Percentiles rank a stretch among this genome's conserved stretches.
These are phyloP conservation scores for Tylopilus felleus DNA, from an alignment of 768 basidiomycete species.

Conservation along the genomic window DNA sequence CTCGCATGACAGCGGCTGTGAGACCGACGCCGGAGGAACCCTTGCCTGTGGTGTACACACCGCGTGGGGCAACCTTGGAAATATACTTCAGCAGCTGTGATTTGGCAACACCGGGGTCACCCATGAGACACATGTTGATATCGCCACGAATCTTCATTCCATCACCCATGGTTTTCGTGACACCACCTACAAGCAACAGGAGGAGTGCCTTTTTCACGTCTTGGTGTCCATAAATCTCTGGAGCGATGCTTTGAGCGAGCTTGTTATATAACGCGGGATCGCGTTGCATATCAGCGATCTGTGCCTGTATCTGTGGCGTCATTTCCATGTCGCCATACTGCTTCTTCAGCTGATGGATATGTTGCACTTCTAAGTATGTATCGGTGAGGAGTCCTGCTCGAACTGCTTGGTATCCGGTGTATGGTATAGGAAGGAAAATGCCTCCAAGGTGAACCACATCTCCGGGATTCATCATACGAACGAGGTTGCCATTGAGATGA, in stretches of 20 bases:
- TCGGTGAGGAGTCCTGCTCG: constrained; percentile 96
- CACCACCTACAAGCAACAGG: constrained; percentile 90
- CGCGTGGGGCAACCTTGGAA: constrained; percentile 95
- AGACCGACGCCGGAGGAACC: constrained; percentile 98
- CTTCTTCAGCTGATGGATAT: constrained; percentile 94
- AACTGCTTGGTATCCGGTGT: constrained; percentile 95
- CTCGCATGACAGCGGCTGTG: constrained; percentile 98
- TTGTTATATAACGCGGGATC: constrained; percentile 85
- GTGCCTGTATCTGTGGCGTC: constrained; percentile 75
- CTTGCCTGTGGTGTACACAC: constrained; percentile 97
- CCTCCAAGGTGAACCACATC: constrained; percentile 96
- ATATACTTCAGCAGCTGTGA: constrained; percentile 97
- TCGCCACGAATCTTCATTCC: constrained; percentile 99
- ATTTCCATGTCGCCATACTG: constrained; percentile 95
- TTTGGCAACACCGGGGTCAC: constrained; percentile 98
- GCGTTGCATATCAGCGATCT: constrained; percentile 61
- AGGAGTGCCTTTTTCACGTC: constrained; percentile 97
- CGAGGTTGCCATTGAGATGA: constrained; percentile 88
- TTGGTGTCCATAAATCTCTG: constrained; percentile 96
- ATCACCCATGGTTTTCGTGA: constrained; percentile 92
- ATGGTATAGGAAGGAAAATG: constrained; percentile 95
- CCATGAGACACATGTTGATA: constrained; percentile 97
- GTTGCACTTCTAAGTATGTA: constrained; percentile 90
- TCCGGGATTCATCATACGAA: constrained; percentile 89
- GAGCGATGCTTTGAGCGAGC: constrained; percentile 91